Base-by-base conservation (phyloP, 371 early-diverging fungal species). In the Rhizoclosmatium hyalinum region DNA sequence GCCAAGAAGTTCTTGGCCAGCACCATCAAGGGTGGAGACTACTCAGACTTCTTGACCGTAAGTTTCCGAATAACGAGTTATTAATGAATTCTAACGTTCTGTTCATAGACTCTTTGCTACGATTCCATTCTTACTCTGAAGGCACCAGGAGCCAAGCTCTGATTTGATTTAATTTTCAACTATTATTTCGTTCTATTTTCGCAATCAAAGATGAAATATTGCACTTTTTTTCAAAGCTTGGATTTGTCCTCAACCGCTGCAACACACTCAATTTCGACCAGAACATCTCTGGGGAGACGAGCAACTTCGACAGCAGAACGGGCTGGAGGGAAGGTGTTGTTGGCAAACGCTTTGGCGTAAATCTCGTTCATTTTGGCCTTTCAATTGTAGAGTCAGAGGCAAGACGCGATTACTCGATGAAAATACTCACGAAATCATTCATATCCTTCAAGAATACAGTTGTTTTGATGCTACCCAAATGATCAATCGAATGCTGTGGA, bases 231-330 rank as follows among this genome's bases (percentile, higher is more conserved):
- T 24, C 24, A 24, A 24, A 24, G 24, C 24, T 24, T 24, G 24
- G 24, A 24, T 24, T 24, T 24, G 24, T 24, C 24, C 24, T 24
- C 24, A 24, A 24, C 24, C 0, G 24, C 24, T 24, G 24, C 97
- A 76, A 95, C 87, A 58, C 93, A 93, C 82, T 96, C 97, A 75
- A 97, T 94, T 84, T 97, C 96, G 65, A 97, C 95, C 75, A 88
- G 79, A 57, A 93, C 96, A 80, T 93, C 94, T 79, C 91, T 87
- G 58, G 96, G 97, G 42, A 96, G 89, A 74, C 93, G 89, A 45
- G 94, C 95, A 46, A 96, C 97, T 82, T 97, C 90, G 62, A 97
- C 92, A 53, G 93, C 92, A 45, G 95, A 89, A 53, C 97, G 90
- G 24, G 97, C 96, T 53, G 98, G 98, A 41, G 88, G 85, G 39